Base-by-base conservation (phyloP, 805 yeast genomes). In the Kodamaea kakaduensis region DNA sequence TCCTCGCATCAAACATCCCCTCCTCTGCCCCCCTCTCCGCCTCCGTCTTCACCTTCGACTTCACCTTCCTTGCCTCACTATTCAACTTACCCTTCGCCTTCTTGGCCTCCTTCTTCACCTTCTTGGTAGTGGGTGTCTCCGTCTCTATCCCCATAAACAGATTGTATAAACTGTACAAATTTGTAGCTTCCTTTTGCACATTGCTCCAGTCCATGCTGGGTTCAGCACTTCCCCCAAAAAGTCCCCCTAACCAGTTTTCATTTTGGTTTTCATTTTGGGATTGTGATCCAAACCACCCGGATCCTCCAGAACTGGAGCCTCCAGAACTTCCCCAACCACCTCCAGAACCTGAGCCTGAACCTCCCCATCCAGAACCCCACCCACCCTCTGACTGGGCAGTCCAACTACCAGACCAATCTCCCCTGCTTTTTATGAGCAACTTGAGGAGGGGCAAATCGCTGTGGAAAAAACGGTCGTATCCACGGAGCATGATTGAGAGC, bases 401-500 rank as follows among this genome's bases (percentile, higher is more conserved):
- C 22, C 22, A 19, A 19, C 9, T 12, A n/a, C n/a, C n/a, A n/a
- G n/a, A n/a, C n/a, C n/a, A n/a, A n/a, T n/a, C n/a, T n/a, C n/a
- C n/a, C n/a, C n/a, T n/a, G n/a, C n/a, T n/a, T n/a, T n/a, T n/a
- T n/a, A n/a, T n/a, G 9, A 33, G 20, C 13, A 15, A 16, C n/a
- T 14, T 10, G 22, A 25, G 19, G 7, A 31, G 25, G 9, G 50
- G 53, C 14, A 44, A 30, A 24, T 46, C 52, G 20, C 47, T 45
- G 9, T 47, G 31, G 23, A 57, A 35, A n/a, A 56, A 42, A 4
- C 43, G 31, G 13, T 37, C 36, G 38, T 42, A 42, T 1, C 62
- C 61, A 24, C 62, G 40, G 9, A 51, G 27, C 31, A 54, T 55
- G 1, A 56, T 31, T 13, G 46, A 25, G 14, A 47, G 37, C 4